Percentiles rank a stretch among this genome's conserved stretches.
These are phyloP conservation scores for Penicillium chermesinum DNA, from an alignment of 495 filamentous ascomycete species.

Conservation along the genomic window DNA sequence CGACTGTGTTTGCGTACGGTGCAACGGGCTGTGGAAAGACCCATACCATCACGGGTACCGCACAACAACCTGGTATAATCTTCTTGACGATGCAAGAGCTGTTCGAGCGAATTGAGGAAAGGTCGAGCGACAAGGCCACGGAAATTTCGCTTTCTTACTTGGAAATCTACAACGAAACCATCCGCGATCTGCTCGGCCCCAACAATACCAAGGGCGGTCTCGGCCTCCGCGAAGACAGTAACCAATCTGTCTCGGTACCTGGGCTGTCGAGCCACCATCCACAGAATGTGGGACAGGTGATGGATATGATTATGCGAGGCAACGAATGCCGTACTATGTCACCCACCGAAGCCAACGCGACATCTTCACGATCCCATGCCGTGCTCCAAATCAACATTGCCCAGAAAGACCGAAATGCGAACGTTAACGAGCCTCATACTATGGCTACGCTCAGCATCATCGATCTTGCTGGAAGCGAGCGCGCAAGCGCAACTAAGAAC, in stretches of 20 bases:
- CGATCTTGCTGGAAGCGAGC: slow-evolving; percentile 92
- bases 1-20: slow-evolving; percentile 97
- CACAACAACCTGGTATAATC: slow-evolving; percentile 93
- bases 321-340: slow-evolving; percentile 96
- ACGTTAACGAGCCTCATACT: slow-evolving; percentile 89
- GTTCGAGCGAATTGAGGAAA: slow-evolving; percentile 86
- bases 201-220: slow-evolving; percentile 80
- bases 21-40: slow-evolving; percentile 98
- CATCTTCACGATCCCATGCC: slow-evolving; percentile 96
- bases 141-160: slow-evolving; percentile 93
- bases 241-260: slow-evolving; percentile 88
- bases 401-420: slow-evolving; percentile 88
- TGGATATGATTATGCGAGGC: slow-evolving; percentile 97
- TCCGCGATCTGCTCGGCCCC: slow-evolving; percentile 86
- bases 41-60: slow-evolving; percentile 93
- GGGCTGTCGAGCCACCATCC: slow-evolving; percentile 91
- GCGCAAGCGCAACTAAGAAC: slow-evolving; percentile 96
- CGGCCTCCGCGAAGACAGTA: slow-evolving; percentile 91
- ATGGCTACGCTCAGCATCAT: slow-evolving; percentile 99
- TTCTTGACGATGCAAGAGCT: slow-evolving; percentile 98
- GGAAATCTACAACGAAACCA: slow-evolving; percentile 99
- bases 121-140: slow-evolving; percentile 76
- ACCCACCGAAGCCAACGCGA: slow-evolving; percentile 95
- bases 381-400: slow-evolving; percentile 96
- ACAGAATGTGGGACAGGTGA: slow-evolving; percentile 84